A percentile compares a stretch with the other conserved stretches of the same genome.
phyloP scores from a whole-genome alignment of 305 asterid species.

The Solanum aculeatissimum region DNA sequence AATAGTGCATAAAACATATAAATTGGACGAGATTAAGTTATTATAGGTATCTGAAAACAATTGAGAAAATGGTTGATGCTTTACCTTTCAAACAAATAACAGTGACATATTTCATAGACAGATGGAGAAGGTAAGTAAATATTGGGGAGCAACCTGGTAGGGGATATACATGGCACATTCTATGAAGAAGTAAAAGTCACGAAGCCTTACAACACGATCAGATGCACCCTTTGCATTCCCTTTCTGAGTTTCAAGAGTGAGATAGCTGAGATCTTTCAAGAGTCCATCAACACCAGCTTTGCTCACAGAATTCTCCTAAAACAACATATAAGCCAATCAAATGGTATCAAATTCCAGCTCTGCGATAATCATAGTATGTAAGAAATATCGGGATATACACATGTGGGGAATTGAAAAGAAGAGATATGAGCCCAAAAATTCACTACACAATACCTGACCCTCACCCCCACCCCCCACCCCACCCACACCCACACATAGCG shows the following conservation, averaged over 20 bases:
- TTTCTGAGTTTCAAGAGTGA: not conserved
- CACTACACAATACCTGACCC: not conserved
- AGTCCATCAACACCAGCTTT: not conserved
- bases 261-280: not conserved
- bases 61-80: not conserved
- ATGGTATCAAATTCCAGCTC: not conserved
- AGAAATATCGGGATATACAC: not conserved
- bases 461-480: too few species aligned
- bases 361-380: not conserved
- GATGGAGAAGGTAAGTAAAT: not conserved
- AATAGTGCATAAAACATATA: not conserved
- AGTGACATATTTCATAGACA: not conserved
- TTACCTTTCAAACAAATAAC: not conserved
- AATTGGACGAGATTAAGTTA: not conserved
- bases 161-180: not conserved
- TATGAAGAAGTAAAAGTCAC: not conserved
- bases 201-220: not conserved
- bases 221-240: not conserved
- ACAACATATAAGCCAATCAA: not conserved
- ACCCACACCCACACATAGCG: not conserved
- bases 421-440: not conserved
- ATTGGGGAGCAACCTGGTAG: not conserved
- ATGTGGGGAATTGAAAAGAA: not conserved
- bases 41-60: not conserved
- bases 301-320: not conserved